Base-by-base conservation (phyloP, 2,329 filamentous ascomycete genomes). In the Helotiales sp. region DNA sequence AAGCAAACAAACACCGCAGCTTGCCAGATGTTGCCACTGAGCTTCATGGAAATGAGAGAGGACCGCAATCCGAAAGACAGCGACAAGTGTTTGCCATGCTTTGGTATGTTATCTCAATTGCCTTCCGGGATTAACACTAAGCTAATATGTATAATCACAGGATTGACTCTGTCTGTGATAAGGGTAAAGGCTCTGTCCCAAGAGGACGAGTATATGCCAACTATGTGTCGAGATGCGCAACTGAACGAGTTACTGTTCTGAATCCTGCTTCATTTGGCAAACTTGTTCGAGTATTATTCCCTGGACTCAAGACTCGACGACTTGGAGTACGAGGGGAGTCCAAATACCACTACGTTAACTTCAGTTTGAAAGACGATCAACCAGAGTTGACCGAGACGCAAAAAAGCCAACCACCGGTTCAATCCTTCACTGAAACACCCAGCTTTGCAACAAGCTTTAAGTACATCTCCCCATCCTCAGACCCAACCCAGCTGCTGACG, bases 201-300 rank as follows among this genome's bases (percentile, higher is more conserved):
- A 87, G 96, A 74, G 96, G 96, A 71, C 87, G 95, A 67, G 96
- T 99, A 1, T 99, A 98, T 79, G 93, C 94, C 68, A 94, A 94
- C 78, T 99, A 99, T 79, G 96, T 95, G 57, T 93, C 92, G 28
- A 89, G 93, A 70, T 99, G 96, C 79, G 94, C 93, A 50, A 96
- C 91, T 5, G 94, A 98, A 77, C 89, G 94, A 76, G 96, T 98
- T 45, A 96, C 96, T 0, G 94, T 97, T 10, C 82, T 99, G 65
- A 99, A 99, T 76, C 96, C 96, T 49, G 96, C 96, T 10, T 98
- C 95, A 30, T 99, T 99, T 80, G 96, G 96, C 65, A 99, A 99
- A 80, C 87, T 99, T 50, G 96, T 99, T 37, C 89, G 96, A 34
- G 95, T 99, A 45, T 91, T 99, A 61, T 99, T 98, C 74, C 95